Conservation (phyloP, 2,329 filamentous ascomycete genomes). For the Stagonosporopsis tanaceti region DNA sequence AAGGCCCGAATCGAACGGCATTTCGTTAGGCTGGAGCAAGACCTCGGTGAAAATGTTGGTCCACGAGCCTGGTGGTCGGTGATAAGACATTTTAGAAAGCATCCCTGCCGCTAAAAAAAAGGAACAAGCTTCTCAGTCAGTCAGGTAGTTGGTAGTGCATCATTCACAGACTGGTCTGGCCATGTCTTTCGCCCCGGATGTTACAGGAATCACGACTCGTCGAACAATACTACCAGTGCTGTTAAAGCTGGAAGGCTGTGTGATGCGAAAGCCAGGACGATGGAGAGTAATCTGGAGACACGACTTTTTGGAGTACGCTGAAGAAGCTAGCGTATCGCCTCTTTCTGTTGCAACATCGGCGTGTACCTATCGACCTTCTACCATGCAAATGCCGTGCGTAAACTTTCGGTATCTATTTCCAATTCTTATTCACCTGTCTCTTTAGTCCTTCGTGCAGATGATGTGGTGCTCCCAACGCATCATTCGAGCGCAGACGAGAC, state of each 20-base stretch:
- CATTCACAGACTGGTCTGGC: background rate
- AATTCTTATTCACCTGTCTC: too few species aligned
- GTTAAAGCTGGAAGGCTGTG: too few species aligned
- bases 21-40: background rate
- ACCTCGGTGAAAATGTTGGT: background rate
- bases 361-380: too few species aligned
- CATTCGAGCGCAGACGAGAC: too few species aligned
- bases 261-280: too few species aligned
- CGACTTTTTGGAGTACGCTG: background rate
- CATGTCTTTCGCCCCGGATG: background rate
- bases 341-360: too few species aligned
- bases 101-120: background rate
- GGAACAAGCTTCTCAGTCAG: background rate
- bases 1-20: conserved; percentile 12
- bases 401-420: too few species aligned
- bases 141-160: background rate
- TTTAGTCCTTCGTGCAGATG: too few species aligned
- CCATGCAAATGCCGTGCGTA: too few species aligned
- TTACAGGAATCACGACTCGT: background rate
- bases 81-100: background rate
- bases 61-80: conserved; percentile 7
- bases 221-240: background rate
- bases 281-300: background rate
- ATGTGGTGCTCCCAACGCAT: too few species aligned
- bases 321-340: background rate